A percentile compares a stretch with the other conserved stretches of the same genome.
These are phyloP conservation scores for Cryptococcus floricola DNA, from an alignment of 1,284 basidiomycete species.

Conservation along the genomic window DNA sequence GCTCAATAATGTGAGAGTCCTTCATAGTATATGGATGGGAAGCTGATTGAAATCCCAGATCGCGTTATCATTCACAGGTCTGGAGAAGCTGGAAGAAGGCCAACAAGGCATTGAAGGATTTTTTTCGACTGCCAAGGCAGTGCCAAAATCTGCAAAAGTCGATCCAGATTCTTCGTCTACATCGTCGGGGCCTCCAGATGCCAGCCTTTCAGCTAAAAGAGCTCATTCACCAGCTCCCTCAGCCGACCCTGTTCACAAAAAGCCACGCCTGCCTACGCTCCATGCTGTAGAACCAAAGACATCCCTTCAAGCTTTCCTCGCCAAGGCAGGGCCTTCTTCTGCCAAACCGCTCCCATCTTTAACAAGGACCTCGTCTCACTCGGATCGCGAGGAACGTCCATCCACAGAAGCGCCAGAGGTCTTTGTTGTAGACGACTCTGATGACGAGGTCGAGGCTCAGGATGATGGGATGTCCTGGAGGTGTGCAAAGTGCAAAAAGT, in stretches of 20 bases:
- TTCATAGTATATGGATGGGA: neutral
- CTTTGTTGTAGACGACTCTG: slow-evolving; percentile 25
- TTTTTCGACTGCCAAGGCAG: slow-evolving; percentile 49
- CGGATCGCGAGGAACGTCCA: slow-evolving; percentile 23
- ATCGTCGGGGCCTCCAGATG: neutral
- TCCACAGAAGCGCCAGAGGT: neutral
- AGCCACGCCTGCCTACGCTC: slow-evolving; percentile 27
- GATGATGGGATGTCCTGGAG: slow-evolving; percentile 13
- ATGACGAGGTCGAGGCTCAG: slow-evolving; percentile 19
- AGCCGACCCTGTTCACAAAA: slow-evolving; percentile 14
- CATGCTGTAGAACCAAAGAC: slow-evolving; percentile 22
- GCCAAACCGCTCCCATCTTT: slow-evolving; percentile 1
- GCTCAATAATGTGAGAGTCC: slow-evolving; percentile 57
- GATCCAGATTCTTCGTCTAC: too few species aligned
- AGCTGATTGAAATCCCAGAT: slow-evolving; percentile 46
- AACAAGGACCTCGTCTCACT: neutral
- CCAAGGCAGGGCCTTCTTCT: neutral
- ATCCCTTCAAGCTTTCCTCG: slow-evolving; percentile 31
- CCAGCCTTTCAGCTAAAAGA: neutral
- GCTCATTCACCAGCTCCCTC: slow-evolving; percentile 12
- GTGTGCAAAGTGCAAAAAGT: slow-evolving; percentile 27
- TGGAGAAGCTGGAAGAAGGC: slow-evolving; percentile 73
- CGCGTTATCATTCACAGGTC: slow-evolving; percentile 73
- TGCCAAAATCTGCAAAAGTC: too few species aligned
- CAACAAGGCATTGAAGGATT: slow-evolving; percentile 86